phyloP scores from a whole-genome alignment of 805 yeast species.

The Alloascoidea hylecoeti region DNA sequence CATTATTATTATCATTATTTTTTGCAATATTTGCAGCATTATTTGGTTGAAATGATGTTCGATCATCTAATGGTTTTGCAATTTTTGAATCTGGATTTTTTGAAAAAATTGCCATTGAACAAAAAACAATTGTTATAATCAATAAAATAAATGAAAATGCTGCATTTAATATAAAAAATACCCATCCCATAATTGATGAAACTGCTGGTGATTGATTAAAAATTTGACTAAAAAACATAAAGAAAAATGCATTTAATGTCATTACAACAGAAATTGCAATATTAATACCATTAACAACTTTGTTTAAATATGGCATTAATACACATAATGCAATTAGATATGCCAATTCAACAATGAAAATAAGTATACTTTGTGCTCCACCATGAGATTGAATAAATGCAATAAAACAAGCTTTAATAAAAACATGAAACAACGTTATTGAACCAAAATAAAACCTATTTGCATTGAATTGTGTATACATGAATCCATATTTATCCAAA shows the following conservation, averaged over 20 bases:
- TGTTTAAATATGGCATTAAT: slow-evolving; percentile 67
- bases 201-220: slow-evolving; percentile 74
- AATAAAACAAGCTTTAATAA: slow-evolving; percentile 59
- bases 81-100: slow-evolving; percentile 84
- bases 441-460: slow-evolving; percentile 72
- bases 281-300: slow-evolving; percentile 65
- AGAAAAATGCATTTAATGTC: slow-evolving; percentile 69
- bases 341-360: slow-evolving; percentile 63
- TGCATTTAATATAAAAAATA: slow-evolving; percentile 80
- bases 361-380: slow-evolving; percentile 62
- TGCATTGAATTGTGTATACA: slow-evolving; percentile 83
- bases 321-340: slow-evolving; percentile 52
- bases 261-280: slow-evolving; percentile 61
- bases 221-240: slow-evolving; percentile 72
- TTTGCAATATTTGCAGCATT: no score
- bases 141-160: slow-evolving; percentile 70
- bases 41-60: slow-evolving; percentile 76
- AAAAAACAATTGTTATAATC: slow-evolving; percentile 53
- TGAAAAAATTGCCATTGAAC: slow-evolving; percentile 46
- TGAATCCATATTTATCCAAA: slow-evolving; percentile 72
- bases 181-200: slow-evolving; percentile 80
- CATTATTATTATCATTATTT: slow-evolving; percentile 16
- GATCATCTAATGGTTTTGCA: slow-evolving; percentile 82
- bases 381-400: slow-evolving; percentile 74
- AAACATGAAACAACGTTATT: slow-evolving; percentile 43